phyloP scores from a whole-genome alignment of 2,329 filamentous ascomycete genomes.

The Penicillium oxalicum region DNA sequence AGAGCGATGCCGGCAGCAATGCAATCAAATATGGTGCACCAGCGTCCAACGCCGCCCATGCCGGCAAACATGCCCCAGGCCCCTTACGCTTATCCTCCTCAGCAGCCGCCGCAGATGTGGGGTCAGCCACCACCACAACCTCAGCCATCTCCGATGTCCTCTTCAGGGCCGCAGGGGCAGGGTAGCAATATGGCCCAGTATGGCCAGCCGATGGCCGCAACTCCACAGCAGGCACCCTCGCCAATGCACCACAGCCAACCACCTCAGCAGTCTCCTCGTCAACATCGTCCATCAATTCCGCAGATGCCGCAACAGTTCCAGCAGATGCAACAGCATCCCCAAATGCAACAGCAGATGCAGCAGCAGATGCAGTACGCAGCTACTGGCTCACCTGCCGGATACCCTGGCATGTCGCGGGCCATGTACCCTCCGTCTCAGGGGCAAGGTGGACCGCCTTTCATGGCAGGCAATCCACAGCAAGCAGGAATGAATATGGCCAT shows the following conservation, averaged over 20 bases:
- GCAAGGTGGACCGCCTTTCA: conserved; percentile 30
- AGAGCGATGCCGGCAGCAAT: conserved; percentile 60
- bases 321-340: conserved; percentile 33
- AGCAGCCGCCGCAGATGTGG: conserved; percentile 61
- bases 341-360: conserved; percentile 32
- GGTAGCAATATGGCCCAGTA: conserved; percentile 33
- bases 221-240: conserved; percentile 35
- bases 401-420: conserved; percentile 31
- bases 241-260: conserved; percentile 32
- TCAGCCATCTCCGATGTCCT: conserved; percentile 51
- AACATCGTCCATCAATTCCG: conserved; percentile 31
- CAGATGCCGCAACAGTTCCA: conserved; percentile 34
- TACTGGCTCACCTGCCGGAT: conserved; percentile 27
- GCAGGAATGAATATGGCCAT: conserved; percentile 34
- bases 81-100: conserved; percentile 51
- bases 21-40: conserved; percentile 58
- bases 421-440: conserved; percentile 36
- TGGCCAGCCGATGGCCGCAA: conserved; percentile 35
- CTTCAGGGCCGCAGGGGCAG: conserved; percentile 34
- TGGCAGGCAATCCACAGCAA: conserved; percentile 32
- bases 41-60: conserved; percentile 56
- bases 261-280: conserved; percentile 41
- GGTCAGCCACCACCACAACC: conserved; percentile 59
- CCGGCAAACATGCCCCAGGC: conserved; percentile 46
- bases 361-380: conserved; percentile 27